Percentiles rank a stretch among this genome's conserved stretches.
phyloP scores from a whole-genome alignment of 2,329 filamentous ascomycete species.

The Metarhizium sp. region DNA sequence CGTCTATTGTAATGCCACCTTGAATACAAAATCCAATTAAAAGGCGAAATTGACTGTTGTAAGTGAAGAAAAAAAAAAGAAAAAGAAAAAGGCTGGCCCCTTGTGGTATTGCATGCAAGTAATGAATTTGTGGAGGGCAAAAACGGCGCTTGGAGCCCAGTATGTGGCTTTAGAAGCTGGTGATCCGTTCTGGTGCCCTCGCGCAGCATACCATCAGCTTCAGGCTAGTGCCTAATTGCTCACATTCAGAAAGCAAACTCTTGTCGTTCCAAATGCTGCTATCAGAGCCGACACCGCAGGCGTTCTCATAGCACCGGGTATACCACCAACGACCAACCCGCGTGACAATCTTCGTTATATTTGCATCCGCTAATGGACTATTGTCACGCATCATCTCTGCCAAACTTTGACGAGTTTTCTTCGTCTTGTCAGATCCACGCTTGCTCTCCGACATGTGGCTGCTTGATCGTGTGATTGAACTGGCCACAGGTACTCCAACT shows the following conservation, averaged over 20 bases:
- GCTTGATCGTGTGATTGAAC: slow-evolving; percentile 28
- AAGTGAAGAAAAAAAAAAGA: neutral
- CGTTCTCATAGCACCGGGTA: slow-evolving; percentile 77
- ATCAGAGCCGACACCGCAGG: slow-evolving; percentile 35
- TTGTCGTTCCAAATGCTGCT: slow-evolving; percentile 70
- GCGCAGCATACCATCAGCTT: slow-evolving; percentile 88
- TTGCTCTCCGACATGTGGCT: slow-evolving; percentile 10
- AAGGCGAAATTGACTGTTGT: neutral
- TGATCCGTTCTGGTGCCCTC: slow-evolving; percentile 59
- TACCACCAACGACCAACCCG: slow-evolving; percentile 97
- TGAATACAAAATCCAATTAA: neutral
- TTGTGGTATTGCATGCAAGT: neutral
- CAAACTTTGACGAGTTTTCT: slow-evolving; percentile 41
- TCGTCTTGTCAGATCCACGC: slow-evolving; percentile 17
- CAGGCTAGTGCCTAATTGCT: slow-evolving; percentile 77
- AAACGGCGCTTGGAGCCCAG: neutral
- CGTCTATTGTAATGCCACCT: neutral
- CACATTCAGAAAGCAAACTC: slow-evolving; percentile 70
- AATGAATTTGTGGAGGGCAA: neutral
- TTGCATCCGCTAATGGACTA: slow-evolving; percentile 64
- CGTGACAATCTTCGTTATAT: slow-evolving; percentile 86
- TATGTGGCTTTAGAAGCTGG: slow-evolving; percentile 30
- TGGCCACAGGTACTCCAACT: slow-evolving; percentile 67
- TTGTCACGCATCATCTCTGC: slow-evolving; percentile 66
- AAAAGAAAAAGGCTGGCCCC: neutral